Evolutionary conservation across 2,329 filamentous ascomycete genomes (phyloP).

Genomic region (Microcyclospora pomicola): DNA sequence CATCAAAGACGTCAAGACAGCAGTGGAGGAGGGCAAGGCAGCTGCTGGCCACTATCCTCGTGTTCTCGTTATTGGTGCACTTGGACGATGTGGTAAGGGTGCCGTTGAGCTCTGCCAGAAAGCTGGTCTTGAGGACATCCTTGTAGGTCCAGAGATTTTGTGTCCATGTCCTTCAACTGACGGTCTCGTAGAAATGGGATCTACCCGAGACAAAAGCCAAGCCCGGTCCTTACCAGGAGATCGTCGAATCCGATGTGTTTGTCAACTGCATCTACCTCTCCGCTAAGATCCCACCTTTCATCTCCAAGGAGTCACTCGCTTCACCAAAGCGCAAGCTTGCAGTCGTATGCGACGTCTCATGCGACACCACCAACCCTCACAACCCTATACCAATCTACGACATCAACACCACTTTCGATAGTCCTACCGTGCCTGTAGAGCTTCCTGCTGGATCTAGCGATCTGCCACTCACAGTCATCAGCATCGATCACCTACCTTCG

Average conservation of each 20-base stretch:
- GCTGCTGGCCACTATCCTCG: slow-evolving; percentile 55
- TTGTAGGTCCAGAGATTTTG: slow-evolving; percentile 18
- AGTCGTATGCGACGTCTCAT: slow-evolving; percentile 59
- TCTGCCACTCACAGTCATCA: slow-evolving; percentile 61
- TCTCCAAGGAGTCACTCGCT: slow-evolving; percentile 56
- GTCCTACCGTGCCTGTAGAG: slow-evolving; percentile 68
- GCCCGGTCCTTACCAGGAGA: slow-evolving; percentile 25
- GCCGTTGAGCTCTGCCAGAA: slow-evolving; percentile 67
- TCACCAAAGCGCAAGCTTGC: slow-evolving; percentile 54
- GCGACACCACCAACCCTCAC: slow-evolving; percentile 60
- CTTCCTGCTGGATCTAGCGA: slow-evolving; percentile 39
- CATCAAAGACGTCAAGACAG: slow-evolving; percentile 59
- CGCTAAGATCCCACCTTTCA: slow-evolving; percentile 66
- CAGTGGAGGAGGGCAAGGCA: slow-evolving; percentile 51
- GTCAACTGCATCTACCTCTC: slow-evolving; percentile 84
- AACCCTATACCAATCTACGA: slow-evolving; percentile 70
- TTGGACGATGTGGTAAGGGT: slow-evolving; percentile 66
- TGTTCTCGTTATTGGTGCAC: slow-evolving; percentile 69
- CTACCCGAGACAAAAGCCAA: slow-evolving; percentile 63
- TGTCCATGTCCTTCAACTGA: not conserved
- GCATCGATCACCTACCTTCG: slow-evolving; percentile 73
- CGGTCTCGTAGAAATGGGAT: slow-evolving; percentile 45
- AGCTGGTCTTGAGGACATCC: slow-evolving; percentile 59
- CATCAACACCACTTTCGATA: slow-evolving; percentile 72
- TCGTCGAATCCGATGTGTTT: slow-evolving; percentile 33